Percentiles rank a stretch among this genome's conserved stretches.
Evolutionary conservation across 2,329 filamentous ascomycete genomes (phyloP).

Genomic region (Periconia digitata): DNA sequence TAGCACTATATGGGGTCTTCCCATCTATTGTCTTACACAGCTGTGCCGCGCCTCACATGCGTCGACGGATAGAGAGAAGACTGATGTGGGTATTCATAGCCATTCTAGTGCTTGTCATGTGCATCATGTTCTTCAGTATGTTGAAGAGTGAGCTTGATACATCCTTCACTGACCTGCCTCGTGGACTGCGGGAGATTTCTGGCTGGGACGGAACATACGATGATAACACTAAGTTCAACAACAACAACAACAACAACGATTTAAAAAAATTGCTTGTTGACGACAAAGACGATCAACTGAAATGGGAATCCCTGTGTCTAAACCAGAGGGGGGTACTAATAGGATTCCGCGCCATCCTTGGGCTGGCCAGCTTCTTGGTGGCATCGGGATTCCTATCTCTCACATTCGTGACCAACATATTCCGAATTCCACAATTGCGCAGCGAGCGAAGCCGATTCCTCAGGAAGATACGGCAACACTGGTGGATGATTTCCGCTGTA

Average conservation of each 20-base stretch:
- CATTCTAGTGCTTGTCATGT: background rate
- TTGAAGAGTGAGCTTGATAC: too few species aligned
- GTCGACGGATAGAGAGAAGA: background rate
- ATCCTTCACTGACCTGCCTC: background rate
- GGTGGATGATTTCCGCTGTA: background rate
- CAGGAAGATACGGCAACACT: slow-evolving; percentile 1
- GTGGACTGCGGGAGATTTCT: background rate
- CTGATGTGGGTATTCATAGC: slow-evolving; percentile 5
- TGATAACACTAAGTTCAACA: too few species aligned
- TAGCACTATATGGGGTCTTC: slow-evolving; percentile 7
- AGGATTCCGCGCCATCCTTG: background rate
- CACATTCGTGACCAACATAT: background rate
- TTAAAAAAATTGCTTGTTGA: background rate
- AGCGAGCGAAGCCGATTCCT: background rate
- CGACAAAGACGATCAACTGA: slow-evolving; percentile 3
- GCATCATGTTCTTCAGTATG: background rate
- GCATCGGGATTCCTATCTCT: background rate
- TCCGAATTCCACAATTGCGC: slow-evolving; percentile 1
- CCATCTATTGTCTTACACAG: slow-evolving; percentile 5
- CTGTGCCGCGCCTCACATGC: slow-evolving; percentile 5
- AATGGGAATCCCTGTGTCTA: slow-evolving; percentile 5
- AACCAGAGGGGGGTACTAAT: background rate
- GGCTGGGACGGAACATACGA: background rate
- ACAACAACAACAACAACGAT: too few species aligned
- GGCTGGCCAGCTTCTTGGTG: background rate